Conservation (phyloP, 140 eudicot species). For the Ambrosia hybrid region DNA sequence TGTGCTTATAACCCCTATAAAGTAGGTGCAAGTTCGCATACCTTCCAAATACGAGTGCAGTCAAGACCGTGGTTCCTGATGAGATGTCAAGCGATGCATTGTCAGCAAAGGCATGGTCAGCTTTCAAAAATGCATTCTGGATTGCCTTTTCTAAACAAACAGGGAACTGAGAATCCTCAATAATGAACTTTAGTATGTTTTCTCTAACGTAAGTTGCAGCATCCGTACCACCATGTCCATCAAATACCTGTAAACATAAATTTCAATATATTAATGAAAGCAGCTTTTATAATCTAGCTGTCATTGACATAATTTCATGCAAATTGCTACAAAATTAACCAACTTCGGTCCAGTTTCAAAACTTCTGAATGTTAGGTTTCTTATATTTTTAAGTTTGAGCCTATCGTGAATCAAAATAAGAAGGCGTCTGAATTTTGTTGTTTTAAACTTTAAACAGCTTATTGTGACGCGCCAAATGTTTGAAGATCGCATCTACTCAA, state of each 20-base stretch:
- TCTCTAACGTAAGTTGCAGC: slow-evolving; percentile 70
- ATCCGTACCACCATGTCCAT: slow-evolving; percentile 97
- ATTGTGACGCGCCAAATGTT: too few relatives aligned
- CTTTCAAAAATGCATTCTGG: slow-evolving; percentile 68
- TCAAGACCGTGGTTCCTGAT: slow-evolving; percentile 91
- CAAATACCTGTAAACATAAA: slow-evolving; percentile 66
- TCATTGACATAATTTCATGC: slow-evolving; percentile 4
- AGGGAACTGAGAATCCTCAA: slow-evolving; percentile 74
- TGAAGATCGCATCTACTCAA: too few relatives aligned
- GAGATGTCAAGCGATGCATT: slow-evolving; percentile 71
- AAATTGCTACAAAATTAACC: not conserved
- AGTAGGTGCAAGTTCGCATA: slow-evolving; percentile 20
- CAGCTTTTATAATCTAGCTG: not conserved
- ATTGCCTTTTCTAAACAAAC: slow-evolving; percentile 69
- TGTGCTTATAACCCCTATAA: not conserved
- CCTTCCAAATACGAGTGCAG: slow-evolving; percentile 87
- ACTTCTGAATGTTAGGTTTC: not conserved
- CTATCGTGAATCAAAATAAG: too few relatives aligned
- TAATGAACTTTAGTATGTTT: slow-evolving; percentile 66
- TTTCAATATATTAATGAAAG: not conserved
- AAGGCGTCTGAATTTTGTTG: too few relatives aligned
- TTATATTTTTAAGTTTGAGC: too few relatives aligned
- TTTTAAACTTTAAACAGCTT: too few relatives aligned
- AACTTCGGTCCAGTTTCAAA: not conserved
- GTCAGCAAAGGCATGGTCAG: slow-evolving; percentile 82